Base-by-base conservation (phyloP, 2,329 filamentous ascomycete species). In the Phaeophleospora eucalypticola region DNA sequence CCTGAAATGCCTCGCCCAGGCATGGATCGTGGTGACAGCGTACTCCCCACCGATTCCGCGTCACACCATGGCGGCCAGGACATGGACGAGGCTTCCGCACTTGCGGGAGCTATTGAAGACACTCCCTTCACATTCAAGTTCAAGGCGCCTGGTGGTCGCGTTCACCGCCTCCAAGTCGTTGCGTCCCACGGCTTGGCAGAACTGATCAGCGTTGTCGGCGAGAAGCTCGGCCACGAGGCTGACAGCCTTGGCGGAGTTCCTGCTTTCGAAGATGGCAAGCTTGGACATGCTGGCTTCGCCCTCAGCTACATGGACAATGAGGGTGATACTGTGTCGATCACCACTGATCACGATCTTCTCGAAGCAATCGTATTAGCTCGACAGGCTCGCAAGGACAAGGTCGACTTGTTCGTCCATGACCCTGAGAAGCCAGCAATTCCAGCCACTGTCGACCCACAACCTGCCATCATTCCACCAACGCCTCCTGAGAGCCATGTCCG, bases 221-320 rank as follows among this genome's bases (percentile, higher is more conserved):
- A 83, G 46, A 98, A 98, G 74, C 81, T 98, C 12, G 91, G 91
- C 18, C 68, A 74, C 14, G 93, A 98, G 69, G 78, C 87, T 14
- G 88, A 93, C 3, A 76, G 82, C 18, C 85, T 98, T 58, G 93
- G 93, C 43, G 93, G 93, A 36, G 76, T 79, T 39, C 87, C 91
- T 1, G 76, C 72, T 0, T 84, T 90, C 16, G 85, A 89, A 46
- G 85, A 95, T 18, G 89, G 89, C 59, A 85, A 82, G 63, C 75
- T 95, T 35, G 82, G 82, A 40, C 79, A 81, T 42, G 78, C 81
- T 29, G 93, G 93, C 4, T 98, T 91, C 63, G 93, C 91, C 20
- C 75, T 98, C 51, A 95, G 89, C 74, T 98, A 97, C 64, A 76
- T 97, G 57, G 93, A 98, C 65, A 91, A 97, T 59, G 93, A 98